phyloP scores from a whole-genome alignment of 441 rosid species.

The Brassica balearica region DNA sequence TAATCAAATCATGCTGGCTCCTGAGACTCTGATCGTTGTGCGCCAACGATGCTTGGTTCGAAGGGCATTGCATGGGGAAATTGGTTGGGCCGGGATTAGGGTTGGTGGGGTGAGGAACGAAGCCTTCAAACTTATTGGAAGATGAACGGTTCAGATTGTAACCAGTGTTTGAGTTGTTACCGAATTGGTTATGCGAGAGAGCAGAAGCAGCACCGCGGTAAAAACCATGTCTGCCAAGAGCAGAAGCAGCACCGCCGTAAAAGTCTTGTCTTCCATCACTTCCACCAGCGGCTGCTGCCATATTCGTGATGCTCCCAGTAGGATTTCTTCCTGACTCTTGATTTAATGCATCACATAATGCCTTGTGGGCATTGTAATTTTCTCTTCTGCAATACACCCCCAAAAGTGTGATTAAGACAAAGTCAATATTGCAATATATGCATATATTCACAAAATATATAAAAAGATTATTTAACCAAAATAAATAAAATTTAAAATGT shows the following conservation, averaged over 20 bases:
- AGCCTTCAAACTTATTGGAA: conserved; percentile 52
- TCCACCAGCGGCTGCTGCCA: not conserved
- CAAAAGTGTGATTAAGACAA: not conserved
- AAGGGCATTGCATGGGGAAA: conserved; percentile 49
- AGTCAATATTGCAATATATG: not conserved
- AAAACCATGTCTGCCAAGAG: conserved; percentile 14
- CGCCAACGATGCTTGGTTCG: conserved; percentile 39
- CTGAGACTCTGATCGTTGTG: conserved; percentile 37
- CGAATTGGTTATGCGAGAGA: conserved; percentile 26
- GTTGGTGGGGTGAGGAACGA: conserved; percentile 45
- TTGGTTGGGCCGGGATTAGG: conserved; percentile 40
- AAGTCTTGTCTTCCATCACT: not conserved
- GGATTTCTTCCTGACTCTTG: conserved; percentile 67
- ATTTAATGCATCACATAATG: conserved; percentile 76
- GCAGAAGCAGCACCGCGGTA: conserved; percentile 36
- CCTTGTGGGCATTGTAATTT: conserved; percentile 77
- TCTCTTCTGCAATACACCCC: conserved; percentile 59
- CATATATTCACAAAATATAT: not conserved
- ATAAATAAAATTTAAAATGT: not conserved
- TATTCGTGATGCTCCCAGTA: not conserved
- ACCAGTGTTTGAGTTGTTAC: not conserved
- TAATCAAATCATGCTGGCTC: conserved; percentile 45
- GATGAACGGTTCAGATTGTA: conserved; percentile 4
- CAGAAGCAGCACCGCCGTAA: not conserved
- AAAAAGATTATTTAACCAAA: not conserved